Conservation (phyloP, 192 early-diverging fungal genomes). For the Lobosporangium transversale region DNA sequence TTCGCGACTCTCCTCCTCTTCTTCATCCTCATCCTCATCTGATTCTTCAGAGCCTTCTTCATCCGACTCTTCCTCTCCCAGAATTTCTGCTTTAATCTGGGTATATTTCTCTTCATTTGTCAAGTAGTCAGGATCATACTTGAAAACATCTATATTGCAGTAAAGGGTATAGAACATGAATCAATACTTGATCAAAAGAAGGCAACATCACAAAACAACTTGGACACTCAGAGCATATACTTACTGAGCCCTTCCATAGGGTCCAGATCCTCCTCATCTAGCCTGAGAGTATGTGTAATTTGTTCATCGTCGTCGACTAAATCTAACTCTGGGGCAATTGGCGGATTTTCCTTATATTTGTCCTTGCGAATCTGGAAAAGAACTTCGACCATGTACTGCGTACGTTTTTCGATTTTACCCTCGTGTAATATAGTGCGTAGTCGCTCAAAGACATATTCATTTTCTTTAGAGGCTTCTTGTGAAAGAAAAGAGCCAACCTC, state of each 20-base stretch:
- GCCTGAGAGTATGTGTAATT: constrained; percentile 84
- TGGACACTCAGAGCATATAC: no score
- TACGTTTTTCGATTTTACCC: constrained; percentile 91
- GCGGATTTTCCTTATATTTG: constrained; percentile 90
- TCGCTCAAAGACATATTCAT: constrained; percentile 90
- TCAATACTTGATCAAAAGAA: not conserved
- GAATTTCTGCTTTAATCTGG: constrained; percentile 83
- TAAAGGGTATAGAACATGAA: not conserved
- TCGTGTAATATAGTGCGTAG: constrained; percentile 94
- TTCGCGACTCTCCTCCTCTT: constrained; percentile 56
- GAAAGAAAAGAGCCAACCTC: constrained; percentile 86
- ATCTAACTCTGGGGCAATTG: constrained; percentile 82
- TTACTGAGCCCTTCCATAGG: constrained; percentile 80
- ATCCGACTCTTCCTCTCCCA: constrained; percentile 76
- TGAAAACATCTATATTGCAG: constrained; percentile 70
- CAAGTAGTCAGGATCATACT: constrained; percentile 79
- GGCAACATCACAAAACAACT: not conserved
- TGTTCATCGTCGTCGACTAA: constrained; percentile 96
- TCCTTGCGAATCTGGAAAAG: constrained; percentile 95
- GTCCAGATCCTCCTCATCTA: constrained; percentile 89
- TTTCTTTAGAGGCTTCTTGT: constrained; percentile 79
- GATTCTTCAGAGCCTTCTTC: constrained; percentile 63
- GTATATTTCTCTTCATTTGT: constrained; percentile 87
- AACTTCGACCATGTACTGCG: constrained; percentile 98
- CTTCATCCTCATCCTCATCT: constrained; percentile 62